Evolutionary conservation across 2,329 filamentous ascomycete species (phyloP).

Genomic region (Penicillium sp.): DNA sequence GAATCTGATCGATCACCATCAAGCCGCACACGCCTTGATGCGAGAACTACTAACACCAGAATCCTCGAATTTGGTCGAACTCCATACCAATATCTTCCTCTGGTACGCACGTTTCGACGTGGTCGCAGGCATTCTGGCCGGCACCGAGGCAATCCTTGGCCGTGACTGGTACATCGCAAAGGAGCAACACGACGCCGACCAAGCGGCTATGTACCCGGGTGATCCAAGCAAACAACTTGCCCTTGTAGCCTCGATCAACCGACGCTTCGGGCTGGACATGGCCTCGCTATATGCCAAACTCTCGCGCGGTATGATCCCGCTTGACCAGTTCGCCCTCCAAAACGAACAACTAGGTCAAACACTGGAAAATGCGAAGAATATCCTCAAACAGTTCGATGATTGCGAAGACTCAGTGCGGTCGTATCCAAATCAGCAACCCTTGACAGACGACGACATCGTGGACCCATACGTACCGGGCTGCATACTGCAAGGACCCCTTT

Average conservation of each 20-base stretch:
- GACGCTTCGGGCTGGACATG: constrained; percentile 78
- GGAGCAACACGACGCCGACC: constrained; percentile 64
- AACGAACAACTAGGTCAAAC: constrained; percentile 58
- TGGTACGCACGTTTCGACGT: constrained; percentile 93
- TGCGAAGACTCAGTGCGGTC: constrained; percentile 65
- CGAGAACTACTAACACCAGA: constrained; percentile 76
- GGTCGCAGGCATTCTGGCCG: constrained; percentile 79
- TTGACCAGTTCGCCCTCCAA: constrained; percentile 67
- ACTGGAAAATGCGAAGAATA: constrained; percentile 47
- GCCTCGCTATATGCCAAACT: constrained; percentile 74
- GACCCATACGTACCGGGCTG: constrained; percentile 71
- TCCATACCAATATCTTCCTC: constrained; percentile 73
- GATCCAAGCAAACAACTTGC: constrained; percentile 70
- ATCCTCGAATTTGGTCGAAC: constrained; percentile 70
- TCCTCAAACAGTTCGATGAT: constrained; percentile 67
- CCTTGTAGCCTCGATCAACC: constrained; percentile 65
- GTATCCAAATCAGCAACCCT: constrained; percentile 59
- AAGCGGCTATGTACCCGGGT: constrained; percentile 62
- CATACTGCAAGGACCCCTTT: constrained; percentile 72
- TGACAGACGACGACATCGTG: constrained; percentile 68
- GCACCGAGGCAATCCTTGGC: constrained; percentile 72
- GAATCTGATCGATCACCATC: constrained; percentile 89
- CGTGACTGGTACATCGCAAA: constrained; percentile 76
- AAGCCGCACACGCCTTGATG: constrained; percentile 81
- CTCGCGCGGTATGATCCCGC: constrained; percentile 64